A percentile compares a stretch with the other conserved stretches of the same genome.
Conservation (phyloP, 176 grass and related monocot species). For the Leersia perrieri region DNA sequence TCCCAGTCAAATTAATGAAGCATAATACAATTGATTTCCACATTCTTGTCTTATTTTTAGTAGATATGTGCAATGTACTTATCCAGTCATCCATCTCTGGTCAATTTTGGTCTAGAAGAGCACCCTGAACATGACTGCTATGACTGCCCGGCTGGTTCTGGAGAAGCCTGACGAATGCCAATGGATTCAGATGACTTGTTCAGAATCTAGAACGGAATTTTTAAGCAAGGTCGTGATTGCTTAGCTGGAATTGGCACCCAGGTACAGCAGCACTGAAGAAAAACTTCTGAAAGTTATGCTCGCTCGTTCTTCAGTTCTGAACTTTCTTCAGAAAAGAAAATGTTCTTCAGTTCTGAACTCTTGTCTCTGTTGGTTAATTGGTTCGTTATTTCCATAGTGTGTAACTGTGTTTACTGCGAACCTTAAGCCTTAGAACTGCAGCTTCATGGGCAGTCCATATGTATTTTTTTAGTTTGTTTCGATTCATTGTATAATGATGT, state of each 20-base stretch:
- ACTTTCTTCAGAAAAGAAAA: neutral
- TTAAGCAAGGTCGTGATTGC: neutral
- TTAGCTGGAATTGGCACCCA: neutral
- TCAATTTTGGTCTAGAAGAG: neutral
- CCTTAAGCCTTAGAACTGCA: neutral
- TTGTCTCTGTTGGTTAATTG: neutral
- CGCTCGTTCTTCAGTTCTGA: neutral
- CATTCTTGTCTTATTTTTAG: neutral
- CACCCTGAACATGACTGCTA: neutral
- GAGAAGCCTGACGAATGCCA: neutral
- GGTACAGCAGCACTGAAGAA: neutral
- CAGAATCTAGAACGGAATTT: neutral
- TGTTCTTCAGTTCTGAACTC: neutral
- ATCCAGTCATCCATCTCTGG: neutral
- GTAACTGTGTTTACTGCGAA: neutral
- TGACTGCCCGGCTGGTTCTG: neutral
- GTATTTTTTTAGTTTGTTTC: too few relatives aligned
- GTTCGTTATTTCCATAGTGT: neutral
- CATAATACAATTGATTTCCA: neutral
- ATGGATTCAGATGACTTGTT: neutral
- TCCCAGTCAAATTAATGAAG: neutral
- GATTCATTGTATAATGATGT: too few relatives aligned
- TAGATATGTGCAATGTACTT: neutral
- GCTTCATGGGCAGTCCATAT: neutral
- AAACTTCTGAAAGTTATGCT: neutral